Evolutionary conservation across 2,329 filamentous ascomycete genomes (phyloP), one percentile per base, ranked within the genome.

Genomic region (Oidium heveae): DNA sequence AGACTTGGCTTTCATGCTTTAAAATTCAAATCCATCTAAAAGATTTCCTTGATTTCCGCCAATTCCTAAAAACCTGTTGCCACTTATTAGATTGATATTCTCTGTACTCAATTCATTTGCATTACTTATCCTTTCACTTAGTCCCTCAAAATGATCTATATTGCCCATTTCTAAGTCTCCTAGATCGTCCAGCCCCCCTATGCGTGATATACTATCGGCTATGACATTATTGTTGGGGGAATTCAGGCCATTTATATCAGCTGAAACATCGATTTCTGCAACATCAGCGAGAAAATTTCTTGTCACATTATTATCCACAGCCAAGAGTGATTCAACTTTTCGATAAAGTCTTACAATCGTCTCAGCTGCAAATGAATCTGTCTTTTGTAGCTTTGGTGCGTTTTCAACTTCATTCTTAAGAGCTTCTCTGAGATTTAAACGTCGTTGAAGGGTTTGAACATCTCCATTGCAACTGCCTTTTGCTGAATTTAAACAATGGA

Each of bases 371-470:
- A 60, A 58, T 6, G 56, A 53, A 44, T 64, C 63, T 0, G 56
- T 58, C 41, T 62, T 62, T 16, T 61, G 60, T 0, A 61, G 49
- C 52, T 63, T 63, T 0, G 61, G 59, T 13, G 60, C 59, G 18
- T 58, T 57, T n/a, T 64, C 61, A 1, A 58, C 61, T 57, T 63
- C 62, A 12, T 56, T 55, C 34, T 63, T 63, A 28, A 66, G 55
- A 0, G 60, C 63, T 49, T 65, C 64, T 12, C 62, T 58, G 2
- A 66, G 56, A 36, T 56, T 66, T 51, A 64, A 57, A 4, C 63
- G 57, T n/a, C 61, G 56, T 49, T 66, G 63, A 13, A 60, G 36
- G 4, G 55, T 43, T 7, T 39, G 43, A 7, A 37, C 50, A 36
- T 46, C 47, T 37, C 39, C 50, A 16, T 46, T n/a, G 4, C 36